Conservation (phyloP, 1,284 basidiomycete species). For the Chiua sp. region DNA sequence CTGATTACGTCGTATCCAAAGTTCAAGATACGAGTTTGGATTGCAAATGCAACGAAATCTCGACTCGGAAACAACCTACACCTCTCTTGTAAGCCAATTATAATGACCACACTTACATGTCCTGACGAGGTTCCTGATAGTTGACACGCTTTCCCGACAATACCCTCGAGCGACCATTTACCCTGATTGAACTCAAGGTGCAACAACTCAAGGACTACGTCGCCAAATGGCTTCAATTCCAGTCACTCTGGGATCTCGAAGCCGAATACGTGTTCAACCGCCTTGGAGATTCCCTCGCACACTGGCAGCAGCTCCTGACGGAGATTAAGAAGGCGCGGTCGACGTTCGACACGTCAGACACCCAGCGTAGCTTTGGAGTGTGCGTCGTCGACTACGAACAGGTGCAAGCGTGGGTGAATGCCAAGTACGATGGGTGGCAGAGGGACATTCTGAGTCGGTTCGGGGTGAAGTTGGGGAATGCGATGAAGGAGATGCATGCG, state of each 20-base stretch:
- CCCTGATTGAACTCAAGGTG: constrained; percentile 89
- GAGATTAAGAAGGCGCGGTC: constrained; percentile 97
- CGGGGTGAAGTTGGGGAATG: constrained; percentile 89
- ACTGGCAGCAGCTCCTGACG: constrained; percentile 95
- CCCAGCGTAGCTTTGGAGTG: constrained; percentile 89
- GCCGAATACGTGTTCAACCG: constrained; percentile 95
- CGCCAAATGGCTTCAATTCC: constrained; percentile 98
- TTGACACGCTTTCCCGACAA: constrained; percentile 78
- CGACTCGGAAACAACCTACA: constrained; percentile 77
- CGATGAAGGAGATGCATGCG: constrained; percentile 97
- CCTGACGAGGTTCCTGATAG: constrained; percentile 43
- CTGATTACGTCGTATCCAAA: constrained; percentile 86
- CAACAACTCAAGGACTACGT: constrained; percentile 90
- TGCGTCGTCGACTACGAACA: constrained; percentile 98
- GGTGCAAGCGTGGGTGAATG: constrained; percentile 96
- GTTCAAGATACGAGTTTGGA: constrained; percentile 95
- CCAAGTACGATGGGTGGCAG: constrained; percentile 99
- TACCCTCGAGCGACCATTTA: constrained; percentile 84
- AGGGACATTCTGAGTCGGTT: constrained; percentile 92
- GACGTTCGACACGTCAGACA: constrained; percentile 97
- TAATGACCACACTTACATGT: neutral
- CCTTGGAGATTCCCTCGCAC: constrained; percentile 89
- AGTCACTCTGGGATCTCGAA: constrained; percentile 98
- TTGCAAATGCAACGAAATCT: constrained; percentile 79
- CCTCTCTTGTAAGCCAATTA: constrained; percentile 69